phyloP scores from a whole-genome alignment of 805 yeast genomes.

The Metschnikowia gruessii region DNA sequence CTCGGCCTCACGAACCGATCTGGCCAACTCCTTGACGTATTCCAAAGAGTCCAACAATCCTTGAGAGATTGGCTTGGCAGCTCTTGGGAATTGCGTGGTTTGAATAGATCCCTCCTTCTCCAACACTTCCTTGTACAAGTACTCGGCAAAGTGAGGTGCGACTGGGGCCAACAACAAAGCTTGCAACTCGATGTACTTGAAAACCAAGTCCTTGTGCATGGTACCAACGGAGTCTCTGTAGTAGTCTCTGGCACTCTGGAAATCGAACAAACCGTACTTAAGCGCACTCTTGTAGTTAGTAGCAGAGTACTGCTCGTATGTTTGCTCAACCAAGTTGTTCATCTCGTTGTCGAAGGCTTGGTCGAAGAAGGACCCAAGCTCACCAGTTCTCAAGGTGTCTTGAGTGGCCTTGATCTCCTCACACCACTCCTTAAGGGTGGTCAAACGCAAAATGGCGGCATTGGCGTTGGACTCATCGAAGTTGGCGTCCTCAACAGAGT shows the following conservation, averaged over 20 bases:
- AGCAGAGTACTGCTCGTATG: conserved; percentile 64
- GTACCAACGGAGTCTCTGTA: conserved; percentile 75
- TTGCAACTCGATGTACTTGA: conserved; percentile 83
- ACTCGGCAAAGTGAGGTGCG: conserved; percentile 95
- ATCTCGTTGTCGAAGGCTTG: conserved; percentile 89
- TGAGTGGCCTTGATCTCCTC: conserved; percentile 63
- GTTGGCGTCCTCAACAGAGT: conserved; percentile 95
- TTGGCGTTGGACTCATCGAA: conserved; percentile 95
- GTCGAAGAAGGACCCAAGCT: conserved; percentile 67
- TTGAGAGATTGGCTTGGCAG: conserved; percentile 61
- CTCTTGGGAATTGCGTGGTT: conserved; percentile 75
- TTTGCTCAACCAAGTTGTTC: conserved; percentile 73
- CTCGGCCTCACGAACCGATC: conserved; percentile 91
- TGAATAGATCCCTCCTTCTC: conserved; percentile 67
- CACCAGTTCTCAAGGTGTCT: conserved; percentile 49
- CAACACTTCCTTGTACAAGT: conserved; percentile 79
- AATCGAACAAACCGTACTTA: conserved; percentile 88
- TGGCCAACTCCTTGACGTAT: conserved; percentile 73
- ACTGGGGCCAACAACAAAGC: conserved; percentile 82
- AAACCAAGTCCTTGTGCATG: conserved; percentile 82
- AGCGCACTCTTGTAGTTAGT: conserved; percentile 87
- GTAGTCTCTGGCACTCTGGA: conserved; percentile 93
- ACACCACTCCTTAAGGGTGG: conserved; percentile 92
- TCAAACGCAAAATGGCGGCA: conserved; percentile 93
- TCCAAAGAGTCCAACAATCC: conserved; percentile 64